Percentiles rank a stretch among this genome's conserved stretches.
Conservation (phyloP, 176 grass and related monocot genomes). For the Metroxylon sagu region DNA sequence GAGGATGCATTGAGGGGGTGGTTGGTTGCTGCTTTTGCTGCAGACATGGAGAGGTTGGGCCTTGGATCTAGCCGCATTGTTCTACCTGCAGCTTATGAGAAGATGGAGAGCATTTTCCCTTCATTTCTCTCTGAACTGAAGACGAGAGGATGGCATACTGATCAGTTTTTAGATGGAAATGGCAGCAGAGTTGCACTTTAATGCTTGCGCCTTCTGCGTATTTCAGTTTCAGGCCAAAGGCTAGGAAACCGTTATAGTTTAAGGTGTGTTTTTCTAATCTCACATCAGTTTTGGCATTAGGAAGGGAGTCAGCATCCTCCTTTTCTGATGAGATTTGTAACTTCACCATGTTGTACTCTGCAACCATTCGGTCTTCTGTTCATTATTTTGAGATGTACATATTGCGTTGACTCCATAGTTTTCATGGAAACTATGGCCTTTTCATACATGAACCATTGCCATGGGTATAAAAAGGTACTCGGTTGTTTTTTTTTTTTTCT, state of each 20-base stretch:
- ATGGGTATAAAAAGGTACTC: too few relatives aligned
- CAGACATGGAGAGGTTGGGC: slow-evolving; percentile 47
- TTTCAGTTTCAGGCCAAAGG: background rate
- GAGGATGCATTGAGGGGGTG: slow-evolving; percentile 81
- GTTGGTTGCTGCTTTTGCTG: slow-evolving; percentile 70
- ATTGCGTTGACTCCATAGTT: too few relatives aligned
- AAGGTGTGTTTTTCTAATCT: too few relatives aligned
- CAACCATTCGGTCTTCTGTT: too few relatives aligned
- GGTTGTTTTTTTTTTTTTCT: too few relatives aligned
- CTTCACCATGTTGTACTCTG: too few relatives aligned
- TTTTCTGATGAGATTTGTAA: too few relatives aligned
- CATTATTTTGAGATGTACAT: too few relatives aligned
- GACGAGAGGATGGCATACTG: slow-evolving; percentile 75
- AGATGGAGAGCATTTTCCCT: slow-evolving; percentile 57
- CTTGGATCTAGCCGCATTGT: slow-evolving; percentile 18
- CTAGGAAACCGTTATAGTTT: background rate
- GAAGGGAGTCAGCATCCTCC: too few relatives aligned
- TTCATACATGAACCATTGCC: too few relatives aligned
- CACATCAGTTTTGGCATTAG: too few relatives aligned
- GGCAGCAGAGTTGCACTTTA: slow-evolving; percentile 42
- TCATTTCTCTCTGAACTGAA: slow-evolving; percentile 50
- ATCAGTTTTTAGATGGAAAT: slow-evolving; percentile 87
- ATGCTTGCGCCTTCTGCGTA: slow-evolving; percentile 4
- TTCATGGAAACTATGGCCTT: too few relatives aligned
- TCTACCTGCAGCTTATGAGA: slow-evolving; percentile 42